Evolutionary conservation across 495 filamentous ascomycete species (phyloP).

Genomic region (Apiosordaria backusii): DNA sequence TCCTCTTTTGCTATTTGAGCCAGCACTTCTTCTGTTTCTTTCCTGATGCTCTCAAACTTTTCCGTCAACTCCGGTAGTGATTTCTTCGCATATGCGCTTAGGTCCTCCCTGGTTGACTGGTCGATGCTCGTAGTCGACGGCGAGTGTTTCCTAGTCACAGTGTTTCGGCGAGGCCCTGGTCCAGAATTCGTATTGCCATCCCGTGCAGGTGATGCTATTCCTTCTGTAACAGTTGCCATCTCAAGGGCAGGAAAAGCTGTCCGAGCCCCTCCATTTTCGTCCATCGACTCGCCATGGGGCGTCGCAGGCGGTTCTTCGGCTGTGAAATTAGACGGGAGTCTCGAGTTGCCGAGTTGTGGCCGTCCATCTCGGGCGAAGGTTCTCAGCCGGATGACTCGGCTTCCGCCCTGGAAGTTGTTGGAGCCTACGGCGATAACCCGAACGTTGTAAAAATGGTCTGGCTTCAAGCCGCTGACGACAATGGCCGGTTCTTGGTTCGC

Average conservation of each 20-base stretch:
- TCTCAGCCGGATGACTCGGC: slow-evolving; percentile 75
- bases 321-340: slow-evolving; percentile 51
- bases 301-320: slow-evolving; percentile 44
- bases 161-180: slow-evolving; percentile 58
- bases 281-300: slow-evolving; percentile 33
- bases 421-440: slow-evolving; percentile 85
- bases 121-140: slow-evolving; percentile 64
- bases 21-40: slow-evolving; percentile 61
- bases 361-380: slow-evolving; percentile 56
- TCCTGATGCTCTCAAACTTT: slow-evolving; percentile 65
- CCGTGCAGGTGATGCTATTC: slow-evolving; percentile 53
- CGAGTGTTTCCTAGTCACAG: slow-evolving; percentile 70
- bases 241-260: slow-evolving; percentile 49
- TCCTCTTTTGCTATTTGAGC: slow-evolving; percentile 59
- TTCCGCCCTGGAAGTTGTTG: slow-evolving; percentile 86
- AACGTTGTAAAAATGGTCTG: slow-evolving; percentile 85
- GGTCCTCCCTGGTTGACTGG: slow-evolving; percentile 45
- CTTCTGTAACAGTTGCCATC: slow-evolving; percentile 51
- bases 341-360: slow-evolving; percentile 53
- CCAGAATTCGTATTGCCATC: slow-evolving; percentile 57
- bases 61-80: slow-evolving; percentile 59
- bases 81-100: slow-evolving; percentile 41
- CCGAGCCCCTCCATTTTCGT: slow-evolving; percentile 39
- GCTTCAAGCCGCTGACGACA: slow-evolving; percentile 78
- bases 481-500: slow-evolving; percentile 80